A percentile compares a stretch with the other conserved stretches of the same genome.
Evolutionary conservation across 441 rosid species (phyloP).

Genomic region (Viola pubescens): DNA sequence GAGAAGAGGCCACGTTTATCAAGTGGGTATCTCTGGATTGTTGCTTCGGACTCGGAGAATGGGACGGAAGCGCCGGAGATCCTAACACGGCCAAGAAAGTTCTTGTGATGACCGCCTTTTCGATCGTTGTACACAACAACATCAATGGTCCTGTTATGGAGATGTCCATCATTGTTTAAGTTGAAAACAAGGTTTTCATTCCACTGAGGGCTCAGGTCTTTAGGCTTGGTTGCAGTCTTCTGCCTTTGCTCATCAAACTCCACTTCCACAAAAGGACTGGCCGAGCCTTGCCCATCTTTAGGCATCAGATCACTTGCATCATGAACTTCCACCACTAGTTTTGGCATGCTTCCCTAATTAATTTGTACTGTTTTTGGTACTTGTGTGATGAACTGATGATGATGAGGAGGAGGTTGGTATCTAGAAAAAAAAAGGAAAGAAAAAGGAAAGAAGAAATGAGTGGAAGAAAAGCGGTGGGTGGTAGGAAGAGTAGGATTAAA

Average conservation of each 20-base stretch:
- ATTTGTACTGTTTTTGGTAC: background rate
- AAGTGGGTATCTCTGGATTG: constrained; percentile 59
- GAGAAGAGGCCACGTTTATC: constrained; percentile 76
- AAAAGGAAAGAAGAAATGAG: background rate
- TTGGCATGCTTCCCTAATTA: constrained; percentile 25
- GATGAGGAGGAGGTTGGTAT: background rate
- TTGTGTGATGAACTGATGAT: background rate
- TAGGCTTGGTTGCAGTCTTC: constrained; percentile 55
- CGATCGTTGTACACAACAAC: constrained; percentile 52
- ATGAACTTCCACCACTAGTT: constrained; percentile 56
- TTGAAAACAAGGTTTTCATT: constrained; percentile 64
- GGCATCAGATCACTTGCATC: constrained; percentile 81
- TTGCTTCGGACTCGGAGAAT: constrained; percentile 48
- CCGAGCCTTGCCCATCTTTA: constrained; percentile 87
- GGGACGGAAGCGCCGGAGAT: constrained; percentile 60
- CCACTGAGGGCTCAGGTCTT: constrained; percentile 80
- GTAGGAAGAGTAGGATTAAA: constrained; percentile 17
- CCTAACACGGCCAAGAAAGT: constrained; percentile 72
- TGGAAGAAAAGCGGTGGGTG: constrained; percentile 3
- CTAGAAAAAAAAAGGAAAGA: background rate
- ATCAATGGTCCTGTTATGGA: constrained; percentile 46
- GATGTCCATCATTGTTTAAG: constrained; percentile 50
- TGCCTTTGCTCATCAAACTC: constrained; percentile 67
- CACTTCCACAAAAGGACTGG: constrained; percentile 73
- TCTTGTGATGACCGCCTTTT: constrained; percentile 36